These are phyloP conservation scores for Posidonia oceanica DNA, from an alignment of 116 monocot genomes.

Conservation along the genomic window DNA sequence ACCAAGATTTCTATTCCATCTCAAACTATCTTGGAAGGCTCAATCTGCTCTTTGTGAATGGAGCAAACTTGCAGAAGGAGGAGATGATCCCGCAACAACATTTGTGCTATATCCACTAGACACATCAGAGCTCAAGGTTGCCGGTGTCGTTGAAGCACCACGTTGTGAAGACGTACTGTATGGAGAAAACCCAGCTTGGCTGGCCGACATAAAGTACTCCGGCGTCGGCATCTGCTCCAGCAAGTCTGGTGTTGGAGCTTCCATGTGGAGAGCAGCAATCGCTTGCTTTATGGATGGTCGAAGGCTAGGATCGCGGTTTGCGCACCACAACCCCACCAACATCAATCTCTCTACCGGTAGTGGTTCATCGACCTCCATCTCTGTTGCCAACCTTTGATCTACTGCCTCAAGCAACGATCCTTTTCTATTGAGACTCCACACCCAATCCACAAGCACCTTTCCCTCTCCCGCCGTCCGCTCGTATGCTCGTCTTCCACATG, in stretches of 20 bases:
- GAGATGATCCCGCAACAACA: too few relatives aligned
- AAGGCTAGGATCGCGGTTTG: slow-evolving; percentile 10
- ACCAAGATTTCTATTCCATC: too few relatives aligned
- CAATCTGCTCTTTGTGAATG: too few relatives aligned
- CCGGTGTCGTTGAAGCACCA: too few relatives aligned
- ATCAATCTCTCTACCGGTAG: slow-evolving; percentile 23
- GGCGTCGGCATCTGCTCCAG: background rate
- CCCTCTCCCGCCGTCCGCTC: slow-evolving; percentile 1
- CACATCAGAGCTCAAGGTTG: too few relatives aligned
- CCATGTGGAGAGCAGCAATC: slow-evolving; percentile 18
- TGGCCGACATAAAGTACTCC: too few relatives aligned
- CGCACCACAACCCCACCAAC: slow-evolving; percentile 42
- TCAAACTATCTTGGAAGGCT: too few relatives aligned
- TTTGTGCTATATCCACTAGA: too few relatives aligned
- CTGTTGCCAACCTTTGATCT: background rate
- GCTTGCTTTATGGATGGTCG: slow-evolving; percentile 28
- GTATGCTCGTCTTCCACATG: slow-evolving; percentile 37
- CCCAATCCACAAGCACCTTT: background rate
- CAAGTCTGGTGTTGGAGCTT: slow-evolving; percentile 6
- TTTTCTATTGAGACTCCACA: background rate
- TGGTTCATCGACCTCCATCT: background rate
- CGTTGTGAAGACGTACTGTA: too few relatives aligned
- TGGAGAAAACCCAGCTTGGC: too few relatives aligned
- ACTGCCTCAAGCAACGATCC: background rate
- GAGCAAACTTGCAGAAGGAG: too few relatives aligned